These are phyloP conservation scores for Suillus cothurnatus DNA, from an alignment of 768 basidiomycete genomes.

Conservation along the genomic window DNA sequence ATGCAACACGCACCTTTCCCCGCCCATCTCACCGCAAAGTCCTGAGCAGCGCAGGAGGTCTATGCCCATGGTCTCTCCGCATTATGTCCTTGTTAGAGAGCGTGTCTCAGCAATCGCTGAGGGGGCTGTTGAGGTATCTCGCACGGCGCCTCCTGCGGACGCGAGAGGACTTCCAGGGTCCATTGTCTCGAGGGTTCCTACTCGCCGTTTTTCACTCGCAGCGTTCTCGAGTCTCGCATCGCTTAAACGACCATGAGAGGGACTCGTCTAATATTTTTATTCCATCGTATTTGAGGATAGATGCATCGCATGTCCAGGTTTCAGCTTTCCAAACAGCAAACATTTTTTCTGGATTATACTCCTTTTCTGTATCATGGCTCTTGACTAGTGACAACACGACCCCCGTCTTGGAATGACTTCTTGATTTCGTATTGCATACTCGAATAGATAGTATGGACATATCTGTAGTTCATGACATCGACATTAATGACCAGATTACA, in stretches of 20 bases:
- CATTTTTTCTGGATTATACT: neutral
- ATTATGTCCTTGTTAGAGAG: slow-evolving; percentile 23
- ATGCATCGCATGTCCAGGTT: neutral
- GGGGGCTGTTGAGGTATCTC: slow-evolving; percentile 8
- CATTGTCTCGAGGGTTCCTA: slow-evolving; percentile 14
- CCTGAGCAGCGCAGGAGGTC: slow-evolving; percentile 15
- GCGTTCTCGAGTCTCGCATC: slow-evolving; percentile 25
- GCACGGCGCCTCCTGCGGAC: slow-evolving; percentile 16
- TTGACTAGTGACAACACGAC: neutral
- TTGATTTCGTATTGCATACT: slow-evolving; percentile 1
- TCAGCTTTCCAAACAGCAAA: neutral
- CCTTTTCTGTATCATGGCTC: neutral
- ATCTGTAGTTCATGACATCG: neutral
- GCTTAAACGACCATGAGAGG: neutral
- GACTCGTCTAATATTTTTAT: neutral
- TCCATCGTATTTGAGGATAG: neutral
- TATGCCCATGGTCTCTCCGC: slow-evolving; percentile 22
- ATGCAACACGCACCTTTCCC: slow-evolving; percentile 18
- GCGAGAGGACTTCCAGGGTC: slow-evolving; percentile 17
- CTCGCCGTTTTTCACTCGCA: slow-evolving; percentile 33
- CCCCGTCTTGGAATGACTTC: neutral
- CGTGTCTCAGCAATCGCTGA: slow-evolving; percentile 15
- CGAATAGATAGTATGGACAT: neutral
- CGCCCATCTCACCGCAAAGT: slow-evolving; percentile 12
- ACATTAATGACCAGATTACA: neutral